A percentile compares a stretch with the other conserved stretches of the same genome.
Conservation (phyloP, 495 filamentous ascomycete genomes). For the Aspergillus biplanus region DNA sequence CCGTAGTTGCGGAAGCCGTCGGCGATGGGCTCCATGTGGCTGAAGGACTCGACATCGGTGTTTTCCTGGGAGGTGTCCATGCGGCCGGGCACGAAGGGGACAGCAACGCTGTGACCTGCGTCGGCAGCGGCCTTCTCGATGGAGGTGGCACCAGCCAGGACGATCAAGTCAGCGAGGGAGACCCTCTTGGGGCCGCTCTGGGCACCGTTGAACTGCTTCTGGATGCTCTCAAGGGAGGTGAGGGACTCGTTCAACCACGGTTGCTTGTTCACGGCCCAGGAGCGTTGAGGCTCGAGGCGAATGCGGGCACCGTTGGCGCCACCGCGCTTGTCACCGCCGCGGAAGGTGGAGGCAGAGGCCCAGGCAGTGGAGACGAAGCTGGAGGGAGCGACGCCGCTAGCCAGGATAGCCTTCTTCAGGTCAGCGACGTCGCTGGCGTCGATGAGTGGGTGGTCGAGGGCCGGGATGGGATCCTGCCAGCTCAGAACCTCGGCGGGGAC, state of each 20-base stretch:
- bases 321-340: constrained; percentile 74
- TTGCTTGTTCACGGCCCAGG: constrained; percentile 72
- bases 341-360: constrained; percentile 74
- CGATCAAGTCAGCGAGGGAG: constrained; percentile 72
- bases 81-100: constrained; percentile 52
- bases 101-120: constrained; percentile 34
- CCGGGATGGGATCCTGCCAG: constrained; percentile 70
- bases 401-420: constrained; percentile 68
- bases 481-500: constrained; percentile 61
- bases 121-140: constrained; percentile 46
- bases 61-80: constrained; percentile 62
- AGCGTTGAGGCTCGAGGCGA: constrained; percentile 67
- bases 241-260: constrained; percentile 60
- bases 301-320: constrained; percentile 77
- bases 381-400: constrained; percentile 54
- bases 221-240: constrained; percentile 59
- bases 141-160: constrained; percentile 58
- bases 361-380: constrained; percentile 66
- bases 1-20: constrained; percentile 81
- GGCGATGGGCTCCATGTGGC: constrained; percentile 60
- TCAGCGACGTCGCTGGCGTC: constrained; percentile 59
- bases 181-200: constrained; percentile 63
- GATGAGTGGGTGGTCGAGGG: constrained; percentile 56
- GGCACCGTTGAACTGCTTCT: constrained; percentile 61
- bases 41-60: constrained; percentile 65